A percentile compares a stretch with the other conserved stretches of the same genome.
phyloP scores from a whole-genome alignment of 192 early-diverging fungal species.

The Thoreauomyces humboldtii region DNA sequence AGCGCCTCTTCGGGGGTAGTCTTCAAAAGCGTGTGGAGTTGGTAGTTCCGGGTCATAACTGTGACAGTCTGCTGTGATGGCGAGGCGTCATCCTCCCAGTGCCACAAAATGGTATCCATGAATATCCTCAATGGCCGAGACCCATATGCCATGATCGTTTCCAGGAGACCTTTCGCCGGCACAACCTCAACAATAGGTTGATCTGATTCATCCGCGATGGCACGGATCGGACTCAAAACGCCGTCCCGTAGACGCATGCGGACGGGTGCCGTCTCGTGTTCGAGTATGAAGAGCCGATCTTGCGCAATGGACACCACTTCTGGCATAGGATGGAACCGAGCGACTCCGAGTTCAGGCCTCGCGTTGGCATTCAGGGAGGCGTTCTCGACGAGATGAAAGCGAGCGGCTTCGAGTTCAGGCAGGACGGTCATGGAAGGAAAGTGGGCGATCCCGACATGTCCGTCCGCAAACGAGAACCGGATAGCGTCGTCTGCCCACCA shows the following conservation, averaged over 20 bases:
- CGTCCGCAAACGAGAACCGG: constrained; percentile 48
- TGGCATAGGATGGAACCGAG: constrained; percentile 1
- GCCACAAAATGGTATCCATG: constrained; percentile 33
- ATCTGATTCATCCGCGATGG: not conserved
- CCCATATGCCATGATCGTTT: constrained; percentile 2
- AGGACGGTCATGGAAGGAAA: constrained; percentile 35
- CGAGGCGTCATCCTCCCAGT: constrained; percentile 29
- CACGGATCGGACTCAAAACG: not conserved
- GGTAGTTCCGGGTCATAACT: not conserved
- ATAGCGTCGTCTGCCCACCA: constrained; percentile 58
- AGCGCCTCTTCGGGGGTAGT: constrained; percentile 52
- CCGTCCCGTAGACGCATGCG: constrained; percentile 1
- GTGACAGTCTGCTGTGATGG: not conserved
- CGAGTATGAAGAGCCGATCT: constrained; percentile 30
- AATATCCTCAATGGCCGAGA: constrained; percentile 21
- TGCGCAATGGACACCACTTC: constrained; percentile 3
- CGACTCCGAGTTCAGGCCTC: not conserved
- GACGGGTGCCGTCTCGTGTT: not conserved
- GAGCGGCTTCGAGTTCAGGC: not conserved
- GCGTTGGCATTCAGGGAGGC: too few relatives aligned
- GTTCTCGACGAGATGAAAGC: not conserved
- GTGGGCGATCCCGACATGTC: constrained; percentile 47
- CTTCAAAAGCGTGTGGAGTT: constrained; percentile 27
- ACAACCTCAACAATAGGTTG: not conserved
- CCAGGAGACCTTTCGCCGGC: not conserved